These are phyloP conservation scores for Xenosphaeropsis pyriputrescens DNA, from an alignment of 2,329 filamentous ascomycete species.

Conservation along the genomic window DNA sequence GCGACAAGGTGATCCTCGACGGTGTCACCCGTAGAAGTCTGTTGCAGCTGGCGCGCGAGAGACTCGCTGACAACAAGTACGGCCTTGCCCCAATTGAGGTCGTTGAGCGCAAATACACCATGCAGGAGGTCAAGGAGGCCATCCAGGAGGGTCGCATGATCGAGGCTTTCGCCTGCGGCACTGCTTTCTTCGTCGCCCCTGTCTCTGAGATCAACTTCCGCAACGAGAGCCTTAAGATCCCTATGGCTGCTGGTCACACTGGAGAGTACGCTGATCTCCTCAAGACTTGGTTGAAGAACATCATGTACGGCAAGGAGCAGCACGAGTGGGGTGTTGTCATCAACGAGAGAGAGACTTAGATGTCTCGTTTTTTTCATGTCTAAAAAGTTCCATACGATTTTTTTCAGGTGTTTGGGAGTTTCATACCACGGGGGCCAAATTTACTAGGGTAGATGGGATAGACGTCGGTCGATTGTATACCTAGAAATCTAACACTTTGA, in stretches of 20 bases:
- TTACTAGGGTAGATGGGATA: too few relatives aligned
- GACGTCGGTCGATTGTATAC: too few relatives aligned
- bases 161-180: slow-evolving; percentile 77
- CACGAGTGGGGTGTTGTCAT: slow-evolving; percentile 59
- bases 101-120: slow-evolving; percentile 70
- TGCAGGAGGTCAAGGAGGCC: slow-evolving; percentile 62
- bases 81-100: slow-evolving; percentile 40
- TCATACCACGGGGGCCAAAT: too few relatives aligned
- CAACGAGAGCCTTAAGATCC: slow-evolving; percentile 44
- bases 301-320: slow-evolving; percentile 58
- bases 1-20: slow-evolving; percentile 71
- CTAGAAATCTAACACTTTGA: too few relatives aligned
- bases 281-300: slow-evolving; percentile 53
- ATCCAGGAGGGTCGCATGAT: slow-evolving; percentile 60
- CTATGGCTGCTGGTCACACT: slow-evolving; percentile 36
- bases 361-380: too few relatives aligned
- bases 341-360: slow-evolving; percentile 31
- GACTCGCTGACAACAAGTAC: slow-evolving; percentile 29
- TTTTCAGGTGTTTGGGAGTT: too few relatives aligned
- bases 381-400: too few relatives aligned
- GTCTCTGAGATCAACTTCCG: slow-evolving; percentile 55
- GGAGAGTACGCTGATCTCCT: slow-evolving; percentile 41
- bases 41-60: slow-evolving; percentile 54
- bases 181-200: slow-evolving; percentile 63
- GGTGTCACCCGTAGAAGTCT: slow-evolving; percentile 73